These are phyloP conservation scores for Panicum hallii DNA, from an alignment of 202 grass and related monocot genomes.

Conservation along the genomic window DNA sequence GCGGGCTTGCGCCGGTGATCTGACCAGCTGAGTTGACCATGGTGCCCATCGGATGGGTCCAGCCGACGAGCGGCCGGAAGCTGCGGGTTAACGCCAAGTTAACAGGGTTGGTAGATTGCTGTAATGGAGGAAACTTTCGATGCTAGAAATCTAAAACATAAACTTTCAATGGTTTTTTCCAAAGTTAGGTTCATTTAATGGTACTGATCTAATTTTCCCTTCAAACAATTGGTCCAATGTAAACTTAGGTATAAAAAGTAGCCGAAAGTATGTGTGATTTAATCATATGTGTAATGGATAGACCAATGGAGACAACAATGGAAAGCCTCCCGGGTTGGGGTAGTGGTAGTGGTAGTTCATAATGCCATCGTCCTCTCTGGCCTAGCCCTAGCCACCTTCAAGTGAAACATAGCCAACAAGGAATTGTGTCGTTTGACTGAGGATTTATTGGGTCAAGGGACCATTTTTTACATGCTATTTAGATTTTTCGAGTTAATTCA, in stretches of 20 bases:
- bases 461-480: not conserved
- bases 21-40: constrained; percentile 66
- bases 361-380: not conserved
- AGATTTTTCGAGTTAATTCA: not conserved
- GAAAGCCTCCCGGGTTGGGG: not conserved
- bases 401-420: constrained; percentile 2
- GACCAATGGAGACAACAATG: constrained; percentile 5
- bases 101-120: too few relatives aligned
- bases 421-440: not conserved
- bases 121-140: too few relatives aligned
- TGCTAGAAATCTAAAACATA: too few relatives aligned
- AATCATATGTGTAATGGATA: not conserved
- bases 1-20: constrained; percentile 54
- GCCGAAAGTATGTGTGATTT: not conserved
- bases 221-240: not conserved
- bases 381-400: not conserved
- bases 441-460: not conserved
- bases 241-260: not conserved
- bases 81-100: constrained; percentile 26
- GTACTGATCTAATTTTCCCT: not conserved
- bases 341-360: not conserved
- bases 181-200: too few relatives aligned
- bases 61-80: constrained; percentile 52
- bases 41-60: constrained; percentile 58
- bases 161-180: too few relatives aligned